Percentiles rank a stretch among this genome's conserved stretches.
These are phyloP conservation scores for Casuarina cunninghamiana DNA, from an alignment of 306 rosid species.

Conservation along the genomic window DNA sequence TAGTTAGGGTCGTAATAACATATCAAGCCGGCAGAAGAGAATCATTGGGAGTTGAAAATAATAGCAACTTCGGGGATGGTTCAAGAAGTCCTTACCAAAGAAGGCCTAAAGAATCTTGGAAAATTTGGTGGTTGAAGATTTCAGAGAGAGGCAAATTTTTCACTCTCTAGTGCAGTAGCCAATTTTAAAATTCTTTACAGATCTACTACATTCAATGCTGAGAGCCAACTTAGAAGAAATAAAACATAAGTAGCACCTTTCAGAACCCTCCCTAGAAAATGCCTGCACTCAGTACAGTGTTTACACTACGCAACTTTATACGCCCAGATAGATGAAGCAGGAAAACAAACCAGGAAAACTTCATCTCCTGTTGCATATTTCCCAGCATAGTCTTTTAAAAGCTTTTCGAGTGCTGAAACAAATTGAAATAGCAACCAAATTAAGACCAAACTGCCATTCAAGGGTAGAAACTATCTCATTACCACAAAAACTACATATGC, in stretches of 20 bases:
- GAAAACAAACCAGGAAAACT: conserved; percentile 41
- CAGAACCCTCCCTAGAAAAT: not conserved
- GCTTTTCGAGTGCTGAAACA: conserved; percentile 56
- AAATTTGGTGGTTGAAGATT: not conserved
- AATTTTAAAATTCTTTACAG: not conserved
- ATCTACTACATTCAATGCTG: not conserved
- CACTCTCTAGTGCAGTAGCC: not conserved
- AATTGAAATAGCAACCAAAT: conserved; percentile 9
- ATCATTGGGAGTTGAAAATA: not conserved
- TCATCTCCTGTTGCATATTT: conserved; percentile 62
- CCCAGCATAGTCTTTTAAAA: conserved; percentile 49
- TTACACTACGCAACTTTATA: not conserved
- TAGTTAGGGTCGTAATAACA: not conserved
- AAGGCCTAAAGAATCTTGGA: not conserved
- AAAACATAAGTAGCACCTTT: not conserved
- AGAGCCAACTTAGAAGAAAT: not conserved
- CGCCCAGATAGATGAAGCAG: not conserved
- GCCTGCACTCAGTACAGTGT: not conserved
- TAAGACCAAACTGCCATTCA: not conserved
- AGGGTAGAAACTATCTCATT: not conserved
- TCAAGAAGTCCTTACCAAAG: not conserved
- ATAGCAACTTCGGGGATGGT: not conserved
- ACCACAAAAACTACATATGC: not conserved
- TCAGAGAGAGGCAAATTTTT: not conserved
- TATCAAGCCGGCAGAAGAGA: not conserved